phyloP scores from a whole-genome alignment of 169 alveolate species.

The Amoebophrya sp. region DNA sequence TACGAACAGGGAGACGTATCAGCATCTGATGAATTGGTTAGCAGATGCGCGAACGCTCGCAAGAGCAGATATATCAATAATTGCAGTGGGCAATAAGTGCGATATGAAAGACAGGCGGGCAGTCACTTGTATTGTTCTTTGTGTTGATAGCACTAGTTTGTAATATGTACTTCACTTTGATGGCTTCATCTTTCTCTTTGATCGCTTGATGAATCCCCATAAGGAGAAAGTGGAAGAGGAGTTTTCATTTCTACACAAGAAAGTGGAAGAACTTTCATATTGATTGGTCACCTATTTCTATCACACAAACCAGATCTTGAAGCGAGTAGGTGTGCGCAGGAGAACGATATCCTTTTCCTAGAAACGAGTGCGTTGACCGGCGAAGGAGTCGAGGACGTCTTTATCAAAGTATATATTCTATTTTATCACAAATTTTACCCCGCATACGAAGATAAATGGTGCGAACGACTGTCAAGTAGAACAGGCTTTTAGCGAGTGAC shows the following conservation, averaged over 20 bases:
- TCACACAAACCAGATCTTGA: conserved; percentile 49
- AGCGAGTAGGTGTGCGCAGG: conserved; percentile 70
- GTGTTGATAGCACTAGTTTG: not conserved
- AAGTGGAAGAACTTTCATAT: too few species aligned
- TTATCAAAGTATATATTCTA: conserved; percentile 54
- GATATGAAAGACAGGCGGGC: conserved; percentile 56
- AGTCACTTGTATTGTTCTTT: conserved; percentile 51
- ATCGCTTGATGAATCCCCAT: not conserved
- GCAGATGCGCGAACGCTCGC: conserved; percentile 65
- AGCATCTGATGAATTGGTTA: conserved; percentile 60
- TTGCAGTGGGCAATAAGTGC: conserved; percentile 52
- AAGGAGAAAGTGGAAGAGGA: too few species aligned
- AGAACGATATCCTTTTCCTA: conserved; percentile 59
- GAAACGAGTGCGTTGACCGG: conserved; percentile 80
- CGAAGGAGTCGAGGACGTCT: conserved; percentile 72
- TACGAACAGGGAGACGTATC: conserved; percentile 55
- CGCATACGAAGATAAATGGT: too few species aligned
- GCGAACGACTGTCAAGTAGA: too few species aligned
- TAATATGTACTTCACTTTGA: too few species aligned
- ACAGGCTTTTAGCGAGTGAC: too few species aligned
- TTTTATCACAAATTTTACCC: too few species aligned
- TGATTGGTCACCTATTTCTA: too few species aligned
- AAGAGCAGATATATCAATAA: conserved; percentile 59
- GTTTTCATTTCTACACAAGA: too few species aligned
- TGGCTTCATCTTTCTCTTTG: not conserved